phyloP scores from a whole-genome alignment of 108 stramenopile species.

The Skeletonema menzelii region DNA sequence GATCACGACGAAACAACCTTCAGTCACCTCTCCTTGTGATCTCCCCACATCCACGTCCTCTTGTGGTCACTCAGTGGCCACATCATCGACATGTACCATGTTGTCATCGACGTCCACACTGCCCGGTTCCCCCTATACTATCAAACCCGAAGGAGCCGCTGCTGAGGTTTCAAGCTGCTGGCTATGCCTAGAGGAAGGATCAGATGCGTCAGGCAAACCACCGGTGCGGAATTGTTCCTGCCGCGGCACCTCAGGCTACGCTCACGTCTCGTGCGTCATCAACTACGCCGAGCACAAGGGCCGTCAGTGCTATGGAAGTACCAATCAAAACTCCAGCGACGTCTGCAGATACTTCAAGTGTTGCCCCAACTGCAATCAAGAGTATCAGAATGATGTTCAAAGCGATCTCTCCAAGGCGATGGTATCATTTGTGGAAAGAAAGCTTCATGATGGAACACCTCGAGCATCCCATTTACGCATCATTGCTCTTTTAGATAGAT shows the following conservation, averaged over 20 bases:
- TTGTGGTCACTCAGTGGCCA: no score
- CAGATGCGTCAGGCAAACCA: not conserved
- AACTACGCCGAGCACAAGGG: conserved; percentile 6
- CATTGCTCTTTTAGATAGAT: not conserved
- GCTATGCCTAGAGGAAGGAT: not conserved
- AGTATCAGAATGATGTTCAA: conserved; percentile 1
- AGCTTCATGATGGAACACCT: not conserved
- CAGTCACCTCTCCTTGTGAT: no score
- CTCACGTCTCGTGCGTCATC: conserved; percentile 10
- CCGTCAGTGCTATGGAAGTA: not conserved
- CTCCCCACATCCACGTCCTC: no score
- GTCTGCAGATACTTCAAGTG: not conserved
- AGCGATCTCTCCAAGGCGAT: not conserved
- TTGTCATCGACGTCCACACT: no score
- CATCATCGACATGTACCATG: no score
- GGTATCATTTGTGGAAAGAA: conserved; percentile 1
- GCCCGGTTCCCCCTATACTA: no score
- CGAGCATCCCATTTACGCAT: not conserved
- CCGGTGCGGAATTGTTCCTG: conserved; percentile 4
- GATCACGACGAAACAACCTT: no score
- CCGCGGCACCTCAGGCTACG: conserved; percentile 5
- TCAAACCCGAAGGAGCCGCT: no score
- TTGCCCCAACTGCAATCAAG: conserved; percentile 7
- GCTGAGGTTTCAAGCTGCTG: not conserved
- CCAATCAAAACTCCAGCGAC: not conserved